These are phyloP conservation scores for Gnomoniopsis smithogilvyi DNA, from an alignment of 2,329 filamentous ascomycete species.

Conservation along the genomic window DNA sequence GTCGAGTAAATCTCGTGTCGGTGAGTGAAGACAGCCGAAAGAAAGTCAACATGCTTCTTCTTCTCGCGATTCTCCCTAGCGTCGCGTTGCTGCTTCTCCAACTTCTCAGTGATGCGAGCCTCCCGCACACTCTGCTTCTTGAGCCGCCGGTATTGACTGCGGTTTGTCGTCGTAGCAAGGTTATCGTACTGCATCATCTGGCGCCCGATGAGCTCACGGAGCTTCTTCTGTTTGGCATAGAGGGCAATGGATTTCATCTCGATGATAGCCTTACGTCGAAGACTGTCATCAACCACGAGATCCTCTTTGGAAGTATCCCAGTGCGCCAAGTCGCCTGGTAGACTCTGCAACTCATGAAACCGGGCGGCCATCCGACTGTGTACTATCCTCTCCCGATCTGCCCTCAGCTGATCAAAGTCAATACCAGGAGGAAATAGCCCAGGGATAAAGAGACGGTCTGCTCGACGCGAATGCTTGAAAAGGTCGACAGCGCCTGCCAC, in stretches of 20 bases:
- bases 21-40: slow-evolving; percentile 82
- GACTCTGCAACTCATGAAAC: slow-evolving; percentile 76
- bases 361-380: slow-evolving; percentile 88
- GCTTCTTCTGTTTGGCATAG: slow-evolving; percentile 81
- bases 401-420: slow-evolving; percentile 79
- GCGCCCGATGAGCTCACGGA: slow-evolving; percentile 82
- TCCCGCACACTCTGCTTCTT: slow-evolving; percentile 97
- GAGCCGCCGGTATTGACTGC: slow-evolving; percentile 83
- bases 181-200: slow-evolving; percentile 97
- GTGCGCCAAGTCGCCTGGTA: slow-evolving; percentile 81
- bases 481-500: slow-evolving; percentile 67
- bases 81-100: slow-evolving; percentile 98
- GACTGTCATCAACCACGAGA: slow-evolving; percentile 69
- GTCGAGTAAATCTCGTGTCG: slow-evolving; percentile 71
- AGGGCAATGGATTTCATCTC: slow-evolving; percentile 90
- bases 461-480: slow-evolving; percentile 71
- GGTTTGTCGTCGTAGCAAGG: slow-evolving; percentile 94
- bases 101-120: slow-evolving; percentile 95
- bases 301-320: slow-evolving; percentile 75
- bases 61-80: slow-evolving; percentile 94
- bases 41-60: slow-evolving; percentile 93
- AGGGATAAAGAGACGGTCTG: slow-evolving; percentile 76
- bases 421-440: slow-evolving; percentile 86
- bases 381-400: slow-evolving; percentile 82
- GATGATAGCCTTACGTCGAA: slow-evolving; percentile 88